Evolutionary conservation across 495 filamentous ascomycete genomes (phyloP).

Genomic region (Tuber borchii): DNA sequence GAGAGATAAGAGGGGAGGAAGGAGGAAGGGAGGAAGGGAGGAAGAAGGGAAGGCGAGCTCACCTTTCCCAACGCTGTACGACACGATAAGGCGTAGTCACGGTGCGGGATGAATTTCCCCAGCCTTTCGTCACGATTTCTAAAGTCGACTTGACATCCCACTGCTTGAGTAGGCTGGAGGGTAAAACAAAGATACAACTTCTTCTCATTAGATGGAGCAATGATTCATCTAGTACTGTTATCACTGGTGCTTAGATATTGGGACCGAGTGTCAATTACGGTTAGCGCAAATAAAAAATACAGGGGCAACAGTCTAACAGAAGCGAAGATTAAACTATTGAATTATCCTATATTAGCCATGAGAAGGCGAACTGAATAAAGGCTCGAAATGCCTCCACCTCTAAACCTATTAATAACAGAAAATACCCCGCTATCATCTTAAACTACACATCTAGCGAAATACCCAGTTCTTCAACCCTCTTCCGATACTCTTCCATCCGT

Average conservation of each 20-base stretch:
- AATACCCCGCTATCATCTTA: background rate
- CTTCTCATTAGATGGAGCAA: background rate
- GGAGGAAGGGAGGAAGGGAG: background rate
- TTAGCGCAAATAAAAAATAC: background rate
- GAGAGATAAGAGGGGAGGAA: background rate
- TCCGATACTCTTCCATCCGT: slow-evolving; percentile 51
- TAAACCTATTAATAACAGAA: background rate
- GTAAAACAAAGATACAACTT: background rate
- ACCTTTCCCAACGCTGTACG: background rate
- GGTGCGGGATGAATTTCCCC: background rate
- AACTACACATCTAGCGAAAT: slow-evolving; percentile 16
- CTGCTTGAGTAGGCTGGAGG: background rate
- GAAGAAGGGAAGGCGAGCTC: background rate
- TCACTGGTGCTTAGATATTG: background rate
- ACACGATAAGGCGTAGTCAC: background rate
- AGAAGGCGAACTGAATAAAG: background rate
- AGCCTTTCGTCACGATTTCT: background rate
- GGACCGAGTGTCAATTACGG: background rate
- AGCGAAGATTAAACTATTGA: background rate
- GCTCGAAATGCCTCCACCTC: background rate
- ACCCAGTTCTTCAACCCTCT: slow-evolving; percentile 31
- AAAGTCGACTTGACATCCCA: background rate
- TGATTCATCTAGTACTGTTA: background rate
- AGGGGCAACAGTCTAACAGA: background rate
- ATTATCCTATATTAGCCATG: background rate